Base-by-base conservation (phyloP, 345 rosid species). In the Aquilaria yunnanensis region DNA sequence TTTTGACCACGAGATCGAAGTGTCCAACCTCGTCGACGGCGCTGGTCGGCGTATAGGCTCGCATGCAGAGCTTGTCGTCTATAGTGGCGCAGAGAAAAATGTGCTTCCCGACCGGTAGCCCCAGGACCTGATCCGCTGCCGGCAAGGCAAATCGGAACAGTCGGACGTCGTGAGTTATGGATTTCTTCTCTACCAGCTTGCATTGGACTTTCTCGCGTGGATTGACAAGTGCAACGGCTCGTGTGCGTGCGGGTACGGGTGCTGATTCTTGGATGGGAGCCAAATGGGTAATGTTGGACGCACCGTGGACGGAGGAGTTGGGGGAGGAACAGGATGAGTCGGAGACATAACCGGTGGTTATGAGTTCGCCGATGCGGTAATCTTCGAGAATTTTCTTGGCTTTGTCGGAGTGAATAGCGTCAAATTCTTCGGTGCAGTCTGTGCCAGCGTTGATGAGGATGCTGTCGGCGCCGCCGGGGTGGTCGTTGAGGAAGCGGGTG, bases 401-500 rank as follows among this genome's bases (percentile, higher is more conserved):
- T 70, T 88, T 90, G 50, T 83, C 93, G 0, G 99, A 94, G 67
- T 94, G 99, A 59, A 94, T 90, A 0, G 97, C 99, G 3, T 88
- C 96, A 14, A 94, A 94, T 68, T 94, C 99, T 71, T 94, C 99
- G 2, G 96, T 86, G 74, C 97, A 88, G 64, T 94, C 97, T 0
- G 91, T 85, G 1, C 99, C 99, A 0, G 95, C 91, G 45, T 90
- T 90, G 70, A 94, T 88, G 41, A 94, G 69, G 60, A 94, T 94
- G 4, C 97, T 88, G 45, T 88, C 96, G 0, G 85, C 1, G 34
- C 99, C 99, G 0, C 99, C 99, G 0, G 96, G 99, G 16, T 94
- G 99, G 56, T 90, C 95, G 63, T 86, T 85, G 30, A 90, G 81
- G 83, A 94, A 94, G 33, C 81, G 77, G 53, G 99, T 90, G 67